Evolutionary conservation across 164 flowering plant genomes (phyloP).

Genomic region (Magnolia changhungtana): DNA sequence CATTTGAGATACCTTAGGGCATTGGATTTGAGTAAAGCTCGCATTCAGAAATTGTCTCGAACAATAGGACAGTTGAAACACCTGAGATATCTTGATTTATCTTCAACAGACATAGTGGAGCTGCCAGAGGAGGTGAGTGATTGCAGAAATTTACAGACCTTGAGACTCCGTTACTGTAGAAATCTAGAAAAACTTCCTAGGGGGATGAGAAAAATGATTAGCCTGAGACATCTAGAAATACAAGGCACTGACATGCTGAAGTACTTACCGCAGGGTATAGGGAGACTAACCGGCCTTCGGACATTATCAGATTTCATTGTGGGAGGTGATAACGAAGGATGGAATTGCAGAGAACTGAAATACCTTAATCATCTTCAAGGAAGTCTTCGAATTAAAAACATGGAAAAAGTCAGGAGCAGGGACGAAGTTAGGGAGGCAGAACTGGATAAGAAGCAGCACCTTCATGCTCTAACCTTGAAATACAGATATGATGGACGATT

Average conservation of each 20-base stretch:
- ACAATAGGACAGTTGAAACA: constrained; percentile 3
- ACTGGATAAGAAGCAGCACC: neutral
- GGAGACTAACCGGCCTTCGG: neutral
- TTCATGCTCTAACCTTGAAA: neutral
- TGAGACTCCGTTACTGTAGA: neutral
- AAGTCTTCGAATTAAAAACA: neutral
- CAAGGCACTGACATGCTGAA: neutral
- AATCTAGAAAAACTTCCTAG: neutral
- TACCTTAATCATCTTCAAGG: neutral
- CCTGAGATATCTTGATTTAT: constrained; percentile 9
- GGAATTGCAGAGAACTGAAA: neutral
- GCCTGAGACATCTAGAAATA: constrained; percentile 6
- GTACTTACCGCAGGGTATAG: neutral
- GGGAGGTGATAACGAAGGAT: neutral
- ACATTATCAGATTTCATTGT: neutral
- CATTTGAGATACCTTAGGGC: constrained; percentile 1
- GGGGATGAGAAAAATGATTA: neutral
- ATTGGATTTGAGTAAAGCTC: neutral
- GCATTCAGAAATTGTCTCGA: neutral
- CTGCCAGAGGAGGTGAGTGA: constrained; percentile 17
- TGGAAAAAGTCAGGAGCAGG: neutral
- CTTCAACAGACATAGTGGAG: neutral
- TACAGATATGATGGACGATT: neutral
- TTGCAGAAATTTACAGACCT: neutral
- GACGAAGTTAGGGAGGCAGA: neutral